These are phyloP conservation scores for Santalum album DNA, from an alignment of 164 flowering plant genomes.

Conservation along the genomic window DNA sequence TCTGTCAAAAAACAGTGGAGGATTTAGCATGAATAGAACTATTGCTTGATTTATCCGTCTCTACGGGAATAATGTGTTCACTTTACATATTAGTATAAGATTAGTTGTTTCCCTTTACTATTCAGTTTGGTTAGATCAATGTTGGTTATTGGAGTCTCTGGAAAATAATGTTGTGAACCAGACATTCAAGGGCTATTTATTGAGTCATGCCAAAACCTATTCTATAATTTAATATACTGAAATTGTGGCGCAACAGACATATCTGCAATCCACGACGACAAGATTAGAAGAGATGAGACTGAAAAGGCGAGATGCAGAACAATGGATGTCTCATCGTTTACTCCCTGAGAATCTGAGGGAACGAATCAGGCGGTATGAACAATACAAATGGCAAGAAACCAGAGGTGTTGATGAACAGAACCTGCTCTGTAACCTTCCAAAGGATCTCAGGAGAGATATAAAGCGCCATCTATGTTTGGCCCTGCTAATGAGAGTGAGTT, in stretches of 20 bases:
- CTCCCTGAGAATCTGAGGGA: slow-evolving; percentile 42
- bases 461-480: slow-evolving; percentile 49
- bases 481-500: slow-evolving; percentile 36
- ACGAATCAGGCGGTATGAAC: slow-evolving; percentile 38
- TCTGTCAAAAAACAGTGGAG: too few relatives aligned
- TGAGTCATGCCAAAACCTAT: neutral
- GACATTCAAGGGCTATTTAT: too few relatives aligned
- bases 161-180: too few relatives aligned
- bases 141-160: too few relatives aligned
- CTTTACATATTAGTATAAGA: too few relatives aligned
- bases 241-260: slow-evolving; percentile 28
- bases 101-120: too few relatives aligned
- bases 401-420: slow-evolving; percentile 44
- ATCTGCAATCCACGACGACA: slow-evolving; percentile 40
- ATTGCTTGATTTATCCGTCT: too few relatives aligned
- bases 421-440: slow-evolving; percentile 34
- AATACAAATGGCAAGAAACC: slow-evolving; percentile 50
- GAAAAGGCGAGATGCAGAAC: slow-evolving; percentile 46
- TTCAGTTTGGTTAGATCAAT: too few relatives aligned
- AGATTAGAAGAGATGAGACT: slow-evolving; percentile 50
- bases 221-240: neutral
- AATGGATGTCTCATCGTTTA: slow-evolving; percentile 48
- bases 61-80: too few relatives aligned
- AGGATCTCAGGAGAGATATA: slow-evolving; percentile 42
- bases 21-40: too few relatives aligned